Conservation (phyloP, 495 filamentous ascomycete species). For the Chlorociboria aeruginascens region DNA sequence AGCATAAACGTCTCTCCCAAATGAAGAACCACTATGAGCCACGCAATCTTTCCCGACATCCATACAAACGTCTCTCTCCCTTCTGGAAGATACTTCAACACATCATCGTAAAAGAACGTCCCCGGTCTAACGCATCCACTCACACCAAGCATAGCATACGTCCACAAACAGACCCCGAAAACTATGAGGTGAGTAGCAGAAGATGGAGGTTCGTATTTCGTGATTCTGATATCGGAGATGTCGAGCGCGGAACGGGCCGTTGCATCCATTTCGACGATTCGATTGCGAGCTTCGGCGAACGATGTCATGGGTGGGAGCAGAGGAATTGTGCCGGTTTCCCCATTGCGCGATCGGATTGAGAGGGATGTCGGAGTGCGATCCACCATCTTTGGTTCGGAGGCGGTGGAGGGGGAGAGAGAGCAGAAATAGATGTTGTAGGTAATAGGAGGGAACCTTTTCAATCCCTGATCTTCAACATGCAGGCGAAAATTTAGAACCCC, state of each 20-base stretch:
- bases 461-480: no score
- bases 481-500: no score
- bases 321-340: constrained; percentile 36
- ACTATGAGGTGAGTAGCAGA: constrained; percentile 26
- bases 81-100: constrained; percentile 31
- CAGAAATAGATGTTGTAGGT: constrained; percentile 51
- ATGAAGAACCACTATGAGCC: constrained; percentile 40
- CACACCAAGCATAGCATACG: constrained; percentile 27
- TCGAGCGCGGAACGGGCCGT: constrained; percentile 41
- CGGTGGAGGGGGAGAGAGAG: constrained; percentile 4
- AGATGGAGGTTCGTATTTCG: constrained; percentile 37
- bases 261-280: constrained; percentile 56
- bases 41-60: constrained; percentile 26
- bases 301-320: constrained; percentile 50
- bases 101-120: constrained; percentile 36
- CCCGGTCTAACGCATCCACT: constrained; percentile 41
- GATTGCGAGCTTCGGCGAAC: constrained; percentile 42
- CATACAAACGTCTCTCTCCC: constrained; percentile 39
- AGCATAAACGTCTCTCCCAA: constrained; percentile 38
- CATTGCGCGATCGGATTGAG: constrained; percentile 29
- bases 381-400: constrained; percentile 37
- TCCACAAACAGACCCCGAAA: constrained; percentile 33
- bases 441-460: constrained; percentile 32
- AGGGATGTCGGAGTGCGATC: constrained; percentile 44
- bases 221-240: constrained; percentile 43